phyloP scores from a whole-genome alignment of 1,284 basidiomycete species.

The Puccinia brachypodii region DNA sequence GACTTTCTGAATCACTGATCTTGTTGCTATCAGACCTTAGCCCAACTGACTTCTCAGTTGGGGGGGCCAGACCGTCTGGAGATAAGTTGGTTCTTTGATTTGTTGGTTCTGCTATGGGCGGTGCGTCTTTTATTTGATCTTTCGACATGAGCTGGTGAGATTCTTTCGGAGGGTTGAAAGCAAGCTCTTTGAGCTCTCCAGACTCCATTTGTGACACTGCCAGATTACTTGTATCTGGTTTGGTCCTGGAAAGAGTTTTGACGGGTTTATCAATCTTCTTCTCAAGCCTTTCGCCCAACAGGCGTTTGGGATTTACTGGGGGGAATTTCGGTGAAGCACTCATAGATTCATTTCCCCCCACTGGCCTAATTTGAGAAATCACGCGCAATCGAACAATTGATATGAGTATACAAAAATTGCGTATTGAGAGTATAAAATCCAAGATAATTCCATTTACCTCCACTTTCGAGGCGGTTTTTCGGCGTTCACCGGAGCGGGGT shows the following conservation, averaged over 20 bases:
- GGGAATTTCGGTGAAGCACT: background rate
- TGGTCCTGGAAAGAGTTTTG: too few species aligned
- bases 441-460: background rate
- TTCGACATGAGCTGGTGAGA: background rate
- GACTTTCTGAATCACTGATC: background rate
- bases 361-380: background rate
- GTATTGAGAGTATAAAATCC: background rate
- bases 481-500: background rate
- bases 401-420: background rate
- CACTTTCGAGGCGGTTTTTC: background rate
- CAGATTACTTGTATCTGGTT: too few species aligned
- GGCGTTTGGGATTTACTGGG: background rate
- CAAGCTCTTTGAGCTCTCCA: too few species aligned
- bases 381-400: background rate
- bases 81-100: background rate
- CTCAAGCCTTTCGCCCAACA: background rate
- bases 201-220: too few species aligned
- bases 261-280: too few species aligned
- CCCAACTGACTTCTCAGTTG: background rate
- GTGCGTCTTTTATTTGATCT: background rate
- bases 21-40: background rate
- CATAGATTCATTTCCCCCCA: background rate
- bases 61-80: background rate
- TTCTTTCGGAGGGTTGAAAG: too few species aligned
- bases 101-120: background rate